phyloP scores from a whole-genome alignment of 257 asterid genomes.

The Solanum arcanum region DNA sequence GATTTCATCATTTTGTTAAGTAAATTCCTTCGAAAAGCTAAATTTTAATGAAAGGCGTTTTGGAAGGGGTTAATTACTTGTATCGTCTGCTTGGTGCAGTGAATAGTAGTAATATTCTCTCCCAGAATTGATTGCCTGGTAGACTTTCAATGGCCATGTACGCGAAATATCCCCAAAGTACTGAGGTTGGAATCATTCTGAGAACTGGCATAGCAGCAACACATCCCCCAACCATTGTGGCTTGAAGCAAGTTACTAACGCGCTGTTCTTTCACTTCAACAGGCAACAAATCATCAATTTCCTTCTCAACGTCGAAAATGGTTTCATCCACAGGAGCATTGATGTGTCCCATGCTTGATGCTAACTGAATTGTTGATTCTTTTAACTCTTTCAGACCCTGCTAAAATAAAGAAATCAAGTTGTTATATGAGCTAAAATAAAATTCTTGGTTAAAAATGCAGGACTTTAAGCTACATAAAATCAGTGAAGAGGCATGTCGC shows the following conservation, averaged over 20 bases:
- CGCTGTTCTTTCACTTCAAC: conserved; percentile 92
- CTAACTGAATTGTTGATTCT: conserved; percentile 66
- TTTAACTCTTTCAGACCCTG: conserved; percentile 86
- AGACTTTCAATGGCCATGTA: conserved; percentile 91
- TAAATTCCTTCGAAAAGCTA: neutral
- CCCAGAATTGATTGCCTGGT: conserved; percentile 94
- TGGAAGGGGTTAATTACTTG: conserved; percentile 27
- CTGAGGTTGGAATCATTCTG: conserved; percentile 88
- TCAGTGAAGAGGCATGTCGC: neutral
- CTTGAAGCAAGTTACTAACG: conserved; percentile 68
- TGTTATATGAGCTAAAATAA: neutral
- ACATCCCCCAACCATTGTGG: conserved; percentile 71
- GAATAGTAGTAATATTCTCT: conserved; percentile 59
- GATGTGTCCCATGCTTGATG: conserved; percentile 69
- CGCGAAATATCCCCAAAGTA: conserved; percentile 90
- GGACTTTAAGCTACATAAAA: neutral
- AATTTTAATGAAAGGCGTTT: neutral
- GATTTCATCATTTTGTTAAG: neutral
- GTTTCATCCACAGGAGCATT: conserved; percentile 75
- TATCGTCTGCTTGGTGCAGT: conserved; percentile 80
- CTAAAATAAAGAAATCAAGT: neutral
- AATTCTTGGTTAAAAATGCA: neutral
- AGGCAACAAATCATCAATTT: conserved; percentile 72
- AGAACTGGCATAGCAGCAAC: conserved; percentile 82
- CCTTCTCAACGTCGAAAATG: conserved; percentile 67